Percentiles rank a stretch among this genome's conserved stretches.
Conservation (phyloP, 305 asterid species). For the Solanum hybrid region DNA sequence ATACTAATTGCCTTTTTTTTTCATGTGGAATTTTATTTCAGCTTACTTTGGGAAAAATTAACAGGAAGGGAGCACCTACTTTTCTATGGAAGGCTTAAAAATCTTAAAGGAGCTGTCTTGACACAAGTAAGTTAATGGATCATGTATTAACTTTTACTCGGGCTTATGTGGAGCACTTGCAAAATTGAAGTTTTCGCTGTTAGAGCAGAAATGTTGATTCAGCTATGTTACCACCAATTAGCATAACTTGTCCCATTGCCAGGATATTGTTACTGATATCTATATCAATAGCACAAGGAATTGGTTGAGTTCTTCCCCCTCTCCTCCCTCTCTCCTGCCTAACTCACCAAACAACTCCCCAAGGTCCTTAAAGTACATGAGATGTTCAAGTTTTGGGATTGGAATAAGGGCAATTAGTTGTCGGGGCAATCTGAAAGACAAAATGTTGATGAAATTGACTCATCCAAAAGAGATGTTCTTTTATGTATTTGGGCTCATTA, state of each 20-base stretch:
- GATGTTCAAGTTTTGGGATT: not conserved
- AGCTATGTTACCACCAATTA: not conserved
- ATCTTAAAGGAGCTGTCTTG: conserved; percentile 77
- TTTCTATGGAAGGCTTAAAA: conserved; percentile 94
- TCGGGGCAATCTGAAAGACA: not conserved
- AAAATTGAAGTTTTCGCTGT: no score
- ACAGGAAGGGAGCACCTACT: conserved; percentile 88
- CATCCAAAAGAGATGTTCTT: not conserved
- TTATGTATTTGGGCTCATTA: not conserved
- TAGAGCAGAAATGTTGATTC: not conserved
- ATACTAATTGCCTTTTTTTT: not conserved
- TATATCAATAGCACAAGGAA: not conserved
- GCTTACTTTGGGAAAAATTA: conserved; percentile 84
- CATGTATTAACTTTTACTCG: no score
- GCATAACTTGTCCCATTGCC: not conserved
- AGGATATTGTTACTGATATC: not conserved
- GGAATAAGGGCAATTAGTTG: not conserved
- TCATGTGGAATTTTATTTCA: conserved; percentile 16
- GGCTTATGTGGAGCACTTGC: no score
- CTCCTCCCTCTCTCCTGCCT: not conserved
- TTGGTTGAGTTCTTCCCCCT: not conserved
- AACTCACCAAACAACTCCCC: not conserved
- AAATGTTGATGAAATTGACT: not conserved
- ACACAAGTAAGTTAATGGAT: conserved; percentile 59
- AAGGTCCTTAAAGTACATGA: not conserved